Evolutionary conservation across 1,139 yeast genomes (phyloP).

Genomic region (Geotrichum macrosporum): DNA sequence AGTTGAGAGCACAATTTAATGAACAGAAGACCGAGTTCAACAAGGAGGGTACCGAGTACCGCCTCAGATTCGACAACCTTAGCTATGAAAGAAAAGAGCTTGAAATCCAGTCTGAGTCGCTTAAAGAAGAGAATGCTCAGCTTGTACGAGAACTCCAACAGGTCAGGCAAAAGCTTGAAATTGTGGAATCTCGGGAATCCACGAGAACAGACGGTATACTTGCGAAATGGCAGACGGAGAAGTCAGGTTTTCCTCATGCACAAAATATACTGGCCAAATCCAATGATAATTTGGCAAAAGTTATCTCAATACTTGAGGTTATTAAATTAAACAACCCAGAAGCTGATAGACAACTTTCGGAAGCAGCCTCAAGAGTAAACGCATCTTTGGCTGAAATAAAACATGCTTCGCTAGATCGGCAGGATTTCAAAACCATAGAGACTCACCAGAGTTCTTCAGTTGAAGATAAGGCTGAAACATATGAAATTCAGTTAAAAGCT

Average conservation of each 20-base stretch:
- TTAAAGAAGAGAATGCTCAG: constrained; percentile 33
- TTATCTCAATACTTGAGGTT: constrained; percentile 6
- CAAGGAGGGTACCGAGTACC: constrained; percentile 24
- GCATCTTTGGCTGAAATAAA: neutral
- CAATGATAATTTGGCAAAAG: constrained; percentile 7
- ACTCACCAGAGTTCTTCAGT: constrained; percentile 11
- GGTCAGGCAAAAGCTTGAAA: constrained; percentile 19
- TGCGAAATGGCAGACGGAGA: neutral
- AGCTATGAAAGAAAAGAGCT: constrained; percentile 35
- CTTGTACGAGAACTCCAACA: constrained; percentile 30
- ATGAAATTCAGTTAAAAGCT: constrained; percentile 25
- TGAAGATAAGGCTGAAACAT: constrained; percentile 21
- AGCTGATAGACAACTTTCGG: constrained; percentile 2
- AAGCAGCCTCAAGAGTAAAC: constrained; percentile 11
- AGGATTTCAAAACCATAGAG: constrained; percentile 15
- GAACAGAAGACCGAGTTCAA: constrained; percentile 8
- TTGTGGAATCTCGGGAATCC: constrained; percentile 1
- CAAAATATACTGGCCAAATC: no score
- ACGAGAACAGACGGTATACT: no score
- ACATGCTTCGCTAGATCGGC: constrained; percentile 12
- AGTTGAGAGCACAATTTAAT: constrained; percentile 14
- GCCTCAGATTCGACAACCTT: constrained; percentile 31
- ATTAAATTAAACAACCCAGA: constrained; percentile 3
- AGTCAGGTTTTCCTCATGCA: neutral
- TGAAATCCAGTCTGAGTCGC: constrained; percentile 29